Evolutionary conservation across 1,284 basidiomycete genomes (phyloP).

Genomic region (Mycena sp.): DNA sequence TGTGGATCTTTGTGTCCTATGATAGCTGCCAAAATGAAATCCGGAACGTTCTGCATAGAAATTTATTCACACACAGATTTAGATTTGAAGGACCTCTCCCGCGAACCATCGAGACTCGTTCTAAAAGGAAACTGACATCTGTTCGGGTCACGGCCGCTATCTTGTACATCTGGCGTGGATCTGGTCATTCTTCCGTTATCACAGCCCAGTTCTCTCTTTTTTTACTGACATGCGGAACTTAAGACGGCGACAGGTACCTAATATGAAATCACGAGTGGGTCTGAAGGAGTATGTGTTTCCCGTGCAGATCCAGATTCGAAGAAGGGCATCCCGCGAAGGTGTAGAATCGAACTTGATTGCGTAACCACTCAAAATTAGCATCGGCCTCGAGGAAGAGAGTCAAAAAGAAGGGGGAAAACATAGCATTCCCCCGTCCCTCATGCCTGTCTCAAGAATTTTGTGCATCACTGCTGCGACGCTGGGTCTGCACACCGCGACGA

Average conservation of each 20-base stretch:
- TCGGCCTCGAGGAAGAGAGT: not conserved
- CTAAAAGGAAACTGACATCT: too few relatives aligned
- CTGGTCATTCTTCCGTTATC: too few relatives aligned
- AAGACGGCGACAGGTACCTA: conserved; percentile 5
- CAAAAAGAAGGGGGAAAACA: not conserved
- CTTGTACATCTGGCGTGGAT: too few relatives aligned
- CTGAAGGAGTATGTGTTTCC: conserved; percentile 8
- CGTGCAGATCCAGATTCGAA: conserved; percentile 18
- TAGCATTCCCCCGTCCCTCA: not conserved
- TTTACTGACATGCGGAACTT: conserved; percentile 12
- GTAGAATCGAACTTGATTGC: not conserved
- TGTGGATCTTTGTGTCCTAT: too few relatives aligned
- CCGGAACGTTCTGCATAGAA: too few relatives aligned
- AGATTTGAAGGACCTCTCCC: too few relatives aligned
- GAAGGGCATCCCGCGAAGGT: conserved; percentile 20
- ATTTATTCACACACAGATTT: too few relatives aligned
- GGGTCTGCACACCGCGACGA: conserved; percentile 22
- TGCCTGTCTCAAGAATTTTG: conserved; percentile 18
- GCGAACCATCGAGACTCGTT: too few relatives aligned
- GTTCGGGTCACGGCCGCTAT: too few relatives aligned
- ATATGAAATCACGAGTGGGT: conserved; percentile 24
- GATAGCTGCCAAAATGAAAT: too few relatives aligned
- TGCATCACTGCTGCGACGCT: conserved; percentile 21
- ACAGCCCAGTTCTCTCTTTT: too few relatives aligned
- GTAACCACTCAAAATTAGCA: conserved; percentile 17